Percentiles rank a stretch among this genome's conserved stretches.
Conservation (phyloP, 352 stramenopile genomes). For the Pythium angustatum region DNA sequence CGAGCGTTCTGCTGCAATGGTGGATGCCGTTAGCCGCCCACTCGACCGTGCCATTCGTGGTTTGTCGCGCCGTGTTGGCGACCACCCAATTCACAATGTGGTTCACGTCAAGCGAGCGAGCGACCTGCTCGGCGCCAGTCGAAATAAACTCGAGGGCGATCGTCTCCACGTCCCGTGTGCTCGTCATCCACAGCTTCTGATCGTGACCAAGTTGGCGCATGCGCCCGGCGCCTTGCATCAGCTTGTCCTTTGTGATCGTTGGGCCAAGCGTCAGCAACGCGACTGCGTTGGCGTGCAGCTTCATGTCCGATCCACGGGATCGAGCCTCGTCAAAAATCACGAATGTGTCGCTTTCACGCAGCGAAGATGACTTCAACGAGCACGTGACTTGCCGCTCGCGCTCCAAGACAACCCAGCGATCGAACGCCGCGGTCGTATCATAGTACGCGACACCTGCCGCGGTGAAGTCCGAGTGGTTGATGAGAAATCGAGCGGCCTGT, state of each 20-base stretch:
- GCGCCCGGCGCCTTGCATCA: constrained; percentile 91
- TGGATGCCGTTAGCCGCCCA: constrained; percentile 80
- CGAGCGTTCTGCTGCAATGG: constrained; percentile 35
- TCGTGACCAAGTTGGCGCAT: constrained; percentile 82
- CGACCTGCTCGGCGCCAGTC: constrained; percentile 17
- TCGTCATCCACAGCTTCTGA: constrained; percentile 61
- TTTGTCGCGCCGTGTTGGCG: constrained; percentile 73
- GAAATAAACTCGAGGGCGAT: constrained; percentile 26
- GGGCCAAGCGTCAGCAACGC: constrained; percentile 85
- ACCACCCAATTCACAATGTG: constrained; percentile 79
- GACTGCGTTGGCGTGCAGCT: constrained; percentile 62
- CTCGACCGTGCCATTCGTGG: constrained; percentile 55
- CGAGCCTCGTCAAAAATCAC: constrained; percentile 91
- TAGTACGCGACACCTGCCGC: constrained; percentile 80
- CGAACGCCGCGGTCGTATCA: constrained; percentile 46
- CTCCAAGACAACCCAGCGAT: constrained; percentile 84
- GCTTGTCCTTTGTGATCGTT: constrained; percentile 89
- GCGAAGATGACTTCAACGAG: constrained; percentile 58
- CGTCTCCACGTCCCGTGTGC: constrained; percentile 66
- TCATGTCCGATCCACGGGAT: constrained; percentile 88
- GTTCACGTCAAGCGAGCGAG: background rate
- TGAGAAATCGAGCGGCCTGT: constrained; percentile 53
- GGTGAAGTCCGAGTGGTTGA: constrained; percentile 30
- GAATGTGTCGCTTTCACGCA: constrained; percentile 85
- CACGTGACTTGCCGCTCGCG: constrained; percentile 42